Conservation (phyloP, 139 green algal genomes). For the Edaphochlamys debaryana region DNA sequence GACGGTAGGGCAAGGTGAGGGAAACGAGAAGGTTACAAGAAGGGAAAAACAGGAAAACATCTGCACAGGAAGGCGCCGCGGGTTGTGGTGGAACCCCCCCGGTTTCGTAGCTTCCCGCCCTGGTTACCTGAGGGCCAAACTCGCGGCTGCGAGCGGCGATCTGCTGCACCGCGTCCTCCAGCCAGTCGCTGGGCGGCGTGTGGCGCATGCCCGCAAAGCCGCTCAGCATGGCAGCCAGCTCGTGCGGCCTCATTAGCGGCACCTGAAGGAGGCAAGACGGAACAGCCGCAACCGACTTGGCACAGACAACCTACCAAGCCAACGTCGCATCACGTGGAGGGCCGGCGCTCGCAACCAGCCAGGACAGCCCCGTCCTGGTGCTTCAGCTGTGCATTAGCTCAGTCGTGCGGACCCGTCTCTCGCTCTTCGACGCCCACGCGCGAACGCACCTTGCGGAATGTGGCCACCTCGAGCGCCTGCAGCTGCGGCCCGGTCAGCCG, state of each 20-base stretch:
- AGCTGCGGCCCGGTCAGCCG: background rate
- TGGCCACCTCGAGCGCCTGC: constrained; percentile 38
- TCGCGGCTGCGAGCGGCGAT: background rate
- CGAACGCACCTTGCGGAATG: constrained; percentile 23
- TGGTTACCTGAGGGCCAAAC: constrained; percentile 45
- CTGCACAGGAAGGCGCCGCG: too few relatives aligned
- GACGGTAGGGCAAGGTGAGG: background rate
- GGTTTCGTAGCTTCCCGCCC: too few relatives aligned
- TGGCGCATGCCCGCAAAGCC: constrained; percentile 49
- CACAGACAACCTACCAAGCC: too few relatives aligned
- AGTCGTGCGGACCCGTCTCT: too few relatives aligned
- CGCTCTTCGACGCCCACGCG: too few relatives aligned
- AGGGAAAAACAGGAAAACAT: background rate
- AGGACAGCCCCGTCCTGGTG: background rate
- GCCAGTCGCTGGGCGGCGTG: constrained; percentile 41
- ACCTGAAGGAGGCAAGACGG: constrained; percentile 14
- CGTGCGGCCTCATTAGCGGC: constrained; percentile 28
- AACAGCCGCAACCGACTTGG: too few relatives aligned
- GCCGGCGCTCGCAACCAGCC: background rate
- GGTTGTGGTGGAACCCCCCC: too few relatives aligned
- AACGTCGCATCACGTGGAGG: too few relatives aligned
- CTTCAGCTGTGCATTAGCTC: too few relatives aligned
- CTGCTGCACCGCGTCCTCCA: constrained; percentile 26
- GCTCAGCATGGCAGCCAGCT: constrained; percentile 45
- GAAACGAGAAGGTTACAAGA: background rate